Percentiles rank a stretch among this genome's conserved stretches.
Conservation (phyloP, 768 basidiomycete species). For the Paxillus ammoniavirescens region DNA sequence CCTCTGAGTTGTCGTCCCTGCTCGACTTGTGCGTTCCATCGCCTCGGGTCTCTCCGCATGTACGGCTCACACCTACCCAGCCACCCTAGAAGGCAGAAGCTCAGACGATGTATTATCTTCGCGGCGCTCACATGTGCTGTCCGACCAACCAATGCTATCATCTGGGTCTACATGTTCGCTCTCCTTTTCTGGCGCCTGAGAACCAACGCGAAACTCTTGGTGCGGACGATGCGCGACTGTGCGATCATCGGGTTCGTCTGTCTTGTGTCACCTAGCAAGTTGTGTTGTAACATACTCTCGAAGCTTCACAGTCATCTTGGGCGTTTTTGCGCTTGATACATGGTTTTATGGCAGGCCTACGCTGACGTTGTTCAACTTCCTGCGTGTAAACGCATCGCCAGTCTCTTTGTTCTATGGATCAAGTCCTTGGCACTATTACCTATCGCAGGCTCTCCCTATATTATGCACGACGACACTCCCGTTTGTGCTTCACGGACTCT, state of each 20-base stretch:
- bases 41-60: neutral
- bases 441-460: slow-evolving; percentile 83
- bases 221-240: slow-evolving; percentile 39
- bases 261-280: slow-evolving; percentile 1
- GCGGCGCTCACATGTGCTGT: slow-evolving; percentile 79
- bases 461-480: slow-evolving; percentile 73
- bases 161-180: slow-evolving; percentile 75
- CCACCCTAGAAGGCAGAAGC: slow-evolving; percentile 31
- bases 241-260: slow-evolving; percentile 44
- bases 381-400: slow-evolving; percentile 76
- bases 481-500: slow-evolving; percentile 64
- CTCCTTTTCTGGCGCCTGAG: slow-evolving; percentile 57
- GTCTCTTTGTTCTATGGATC: slow-evolving; percentile 93
- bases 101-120: slow-evolving; percentile 44
- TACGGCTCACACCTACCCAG: slow-evolving; percentile 22
- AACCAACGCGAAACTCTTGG: slow-evolving; percentile 28
- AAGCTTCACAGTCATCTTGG: slow-evolving; percentile 20
- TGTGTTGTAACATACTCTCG: slow-evolving; percentile 5
- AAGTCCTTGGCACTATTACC: slow-evolving; percentile 85
- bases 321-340: slow-evolving; percentile 58
- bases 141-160: slow-evolving; percentile 84
- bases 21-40: slow-evolving; percentile 18
- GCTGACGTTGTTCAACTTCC: slow-evolving; percentile 80
- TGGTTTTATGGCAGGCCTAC: slow-evolving; percentile 64
- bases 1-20: slow-evolving; percentile 26